Conservation (phyloP, 306 rosid species). For the Quercus agrifolia region DNA sequence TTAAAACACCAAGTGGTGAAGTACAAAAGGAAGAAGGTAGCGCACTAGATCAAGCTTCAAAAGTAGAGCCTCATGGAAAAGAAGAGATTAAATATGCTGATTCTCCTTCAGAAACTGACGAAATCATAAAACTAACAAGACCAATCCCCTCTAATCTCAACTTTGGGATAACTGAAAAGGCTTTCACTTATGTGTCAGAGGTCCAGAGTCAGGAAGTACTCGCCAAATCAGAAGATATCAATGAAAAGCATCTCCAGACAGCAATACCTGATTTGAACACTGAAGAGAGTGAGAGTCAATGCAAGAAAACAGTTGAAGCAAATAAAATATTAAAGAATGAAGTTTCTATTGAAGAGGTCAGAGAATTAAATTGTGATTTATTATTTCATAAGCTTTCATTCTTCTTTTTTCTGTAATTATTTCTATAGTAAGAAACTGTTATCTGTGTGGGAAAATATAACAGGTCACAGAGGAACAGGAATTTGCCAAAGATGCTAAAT, state of each 20-base stretch:
- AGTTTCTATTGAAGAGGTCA: slow-evolving; percentile 25
- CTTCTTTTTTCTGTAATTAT: background rate
- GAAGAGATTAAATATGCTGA: background rate
- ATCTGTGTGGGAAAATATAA: background rate
- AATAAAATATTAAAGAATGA: background rate
- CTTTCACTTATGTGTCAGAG: background rate
- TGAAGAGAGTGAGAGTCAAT: slow-evolving; percentile 10
- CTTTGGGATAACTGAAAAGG: background rate
- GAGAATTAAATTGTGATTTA: background rate
- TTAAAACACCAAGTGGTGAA: background rate
- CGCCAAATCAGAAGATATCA: slow-evolving; percentile 19
- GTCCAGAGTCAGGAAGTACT: slow-evolving; percentile 9
- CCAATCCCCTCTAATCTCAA: background rate
- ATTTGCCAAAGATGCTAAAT: background rate
- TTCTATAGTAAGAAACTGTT: background rate
- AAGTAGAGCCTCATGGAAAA: background rate
- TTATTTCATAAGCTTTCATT: background rate
- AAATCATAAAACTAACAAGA: background rate
- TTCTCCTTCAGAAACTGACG: slow-evolving; percentile 8
- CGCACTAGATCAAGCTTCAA: background rate
- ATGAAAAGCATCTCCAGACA: slow-evolving; percentile 11
- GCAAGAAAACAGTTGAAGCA: slow-evolving; percentile 16
- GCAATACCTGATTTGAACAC: slow-evolving; percentile 2
- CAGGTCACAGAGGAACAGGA: slow-evolving; percentile 21
- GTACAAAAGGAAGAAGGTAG: slow-evolving; percentile 1